These are phyloP conservation scores for Penicillium sp. DNA, from an alignment of 2,329 filamentous ascomycete species.

Conservation along the genomic window DNA sequence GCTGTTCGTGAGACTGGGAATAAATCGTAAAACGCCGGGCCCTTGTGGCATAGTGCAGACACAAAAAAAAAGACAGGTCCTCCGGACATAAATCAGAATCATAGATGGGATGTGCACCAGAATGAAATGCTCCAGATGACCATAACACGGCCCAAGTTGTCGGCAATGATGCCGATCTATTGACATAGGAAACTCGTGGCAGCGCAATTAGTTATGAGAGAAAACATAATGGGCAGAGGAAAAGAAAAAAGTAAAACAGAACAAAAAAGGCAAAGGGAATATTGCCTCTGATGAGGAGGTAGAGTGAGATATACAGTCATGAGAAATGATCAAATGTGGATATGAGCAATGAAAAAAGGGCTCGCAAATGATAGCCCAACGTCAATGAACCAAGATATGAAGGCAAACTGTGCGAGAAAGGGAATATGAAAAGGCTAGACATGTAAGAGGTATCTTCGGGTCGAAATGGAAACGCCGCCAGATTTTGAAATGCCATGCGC, in stretches of 20 bases:
- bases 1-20: conserved; percentile 16
- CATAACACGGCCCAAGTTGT: conserved; percentile 13
- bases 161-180: conserved; percentile 25
- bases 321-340: conserved; percentile 8
- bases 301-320: conserved; percentile 25
- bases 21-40: conserved; percentile 23
- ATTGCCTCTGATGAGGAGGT: conserved; percentile 10
- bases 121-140: conserved; percentile 20
- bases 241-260: background rate
- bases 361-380: conserved; percentile 4
- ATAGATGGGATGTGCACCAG: conserved; percentile 17
- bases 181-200: conserved; percentile 36
- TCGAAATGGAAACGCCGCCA: conserved; percentile 36
- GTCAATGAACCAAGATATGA: conserved; percentile 6
- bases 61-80: conserved; percentile 12
- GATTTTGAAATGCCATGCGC: conserved; percentile 37
- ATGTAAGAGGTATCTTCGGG: conserved; percentile 39
- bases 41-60: conserved; percentile 22
- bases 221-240: conserved; percentile 6
- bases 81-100: conserved; percentile 19
- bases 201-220: conserved; percentile 21
- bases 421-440: conserved; percentile 16
- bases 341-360: conserved; percentile 9
- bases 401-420: conserved; percentile 10
- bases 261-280: conserved; percentile 6